A percentile compares a stretch with the other conserved stretches of the same genome.
These are phyloP conservation scores for Cladosporium sp. DNA, from an alignment of 2,329 filamentous ascomycete genomes.

Conservation along the genomic window DNA sequence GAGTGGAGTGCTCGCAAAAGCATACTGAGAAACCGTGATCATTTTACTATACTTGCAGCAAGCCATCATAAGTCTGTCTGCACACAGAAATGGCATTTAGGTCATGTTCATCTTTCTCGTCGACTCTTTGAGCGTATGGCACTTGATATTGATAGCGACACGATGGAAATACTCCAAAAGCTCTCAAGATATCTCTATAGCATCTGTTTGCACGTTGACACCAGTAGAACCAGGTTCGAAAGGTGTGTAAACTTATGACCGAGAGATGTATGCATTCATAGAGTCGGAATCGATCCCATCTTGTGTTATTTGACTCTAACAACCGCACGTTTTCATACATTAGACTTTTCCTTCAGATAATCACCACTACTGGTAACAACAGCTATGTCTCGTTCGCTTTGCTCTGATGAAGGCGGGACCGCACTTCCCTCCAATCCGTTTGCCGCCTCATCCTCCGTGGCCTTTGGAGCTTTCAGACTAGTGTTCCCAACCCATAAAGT, in stretches of 20 bases:
- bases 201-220: not conserved
- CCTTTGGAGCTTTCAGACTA: slow-evolving; percentile 5
- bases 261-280: not conserved
- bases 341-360: not conserved
- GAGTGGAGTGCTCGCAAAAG: not conserved
- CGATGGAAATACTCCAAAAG: not conserved
- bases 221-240: not conserved
- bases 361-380: not conserved
- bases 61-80: not conserved
- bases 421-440: not conserved
- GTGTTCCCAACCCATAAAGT: slow-evolving; percentile 16
- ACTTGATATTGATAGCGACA: not conserved
- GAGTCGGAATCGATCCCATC: not conserved
- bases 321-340: not conserved
- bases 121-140: not conserved
- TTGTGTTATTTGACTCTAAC: not conserved
- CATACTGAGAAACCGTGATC: not conserved
- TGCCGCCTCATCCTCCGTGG: not conserved
- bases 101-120: not conserved
- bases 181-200: too few species aligned
- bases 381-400: too few species aligned
- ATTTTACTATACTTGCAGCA: not conserved
- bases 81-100: not conserved
- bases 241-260: not conserved
- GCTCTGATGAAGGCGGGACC: not conserved